A percentile compares a stretch with the other conserved stretches of the same genome.
Conservation (phyloP, 2,329 filamentous ascomycete species). For the Drechslerella dactyloides region DNA sequence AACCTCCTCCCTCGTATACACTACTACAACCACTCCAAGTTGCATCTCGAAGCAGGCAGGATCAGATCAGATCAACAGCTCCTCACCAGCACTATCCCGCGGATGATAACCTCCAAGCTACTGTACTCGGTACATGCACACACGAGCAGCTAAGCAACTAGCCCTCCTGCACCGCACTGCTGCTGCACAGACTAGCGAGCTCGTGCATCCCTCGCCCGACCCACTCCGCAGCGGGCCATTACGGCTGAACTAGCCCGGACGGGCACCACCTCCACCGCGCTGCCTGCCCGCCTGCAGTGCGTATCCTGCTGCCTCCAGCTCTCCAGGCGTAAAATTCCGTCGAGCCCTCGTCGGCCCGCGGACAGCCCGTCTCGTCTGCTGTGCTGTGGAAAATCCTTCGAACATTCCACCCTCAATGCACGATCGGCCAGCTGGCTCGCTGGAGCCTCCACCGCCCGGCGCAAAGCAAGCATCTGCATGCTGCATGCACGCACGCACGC, state of each 20-base stretch:
- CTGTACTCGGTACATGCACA: too few species aligned
- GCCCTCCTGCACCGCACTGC: too few species aligned
- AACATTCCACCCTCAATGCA: background rate
- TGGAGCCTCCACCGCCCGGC: conserved; percentile 3
- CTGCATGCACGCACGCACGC: too few species aligned
- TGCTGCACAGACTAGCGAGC: too few species aligned
- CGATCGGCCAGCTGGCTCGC: too few species aligned
- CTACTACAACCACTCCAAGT: too few species aligned
- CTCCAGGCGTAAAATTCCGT: background rate
- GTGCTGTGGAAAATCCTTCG: background rate
- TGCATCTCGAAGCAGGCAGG: too few species aligned
- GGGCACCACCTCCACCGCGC: background rate
- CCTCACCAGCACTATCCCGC: background rate
- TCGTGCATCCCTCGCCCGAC: conserved; percentile 1
- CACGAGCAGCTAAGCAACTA: too few species aligned
- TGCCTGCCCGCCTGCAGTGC: background rate
- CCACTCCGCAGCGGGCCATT: conserved; percentile 7
- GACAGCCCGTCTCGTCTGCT: conserved; percentile 3
- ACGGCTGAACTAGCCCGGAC: conserved; percentile 4
- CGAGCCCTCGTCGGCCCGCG: conserved; percentile 9
- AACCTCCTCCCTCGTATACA: too few species aligned
- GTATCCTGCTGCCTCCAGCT: background rate
- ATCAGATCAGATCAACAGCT: too few species aligned
- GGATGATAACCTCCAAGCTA: too few species aligned
- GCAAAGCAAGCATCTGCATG: conserved; percentile 19